Base-by-base conservation (phyloP, 177 flowering plant genomes). In the Vitis hybrid region DNA sequence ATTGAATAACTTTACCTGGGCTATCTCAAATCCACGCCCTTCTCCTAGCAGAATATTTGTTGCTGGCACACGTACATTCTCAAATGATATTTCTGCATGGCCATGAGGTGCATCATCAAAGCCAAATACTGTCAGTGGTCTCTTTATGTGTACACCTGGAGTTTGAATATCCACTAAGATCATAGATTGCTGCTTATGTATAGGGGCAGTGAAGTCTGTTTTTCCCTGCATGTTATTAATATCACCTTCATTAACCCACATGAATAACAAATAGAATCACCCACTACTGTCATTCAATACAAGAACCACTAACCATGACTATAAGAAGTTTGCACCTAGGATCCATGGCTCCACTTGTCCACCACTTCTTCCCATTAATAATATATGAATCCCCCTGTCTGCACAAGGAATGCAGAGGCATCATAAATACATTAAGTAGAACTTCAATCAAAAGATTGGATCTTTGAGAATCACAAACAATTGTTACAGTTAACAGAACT, bases 311-410 rank as follows among this genome's bases (percentile, higher is more conserved):
- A 63, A 95, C 99, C 99, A 95, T 95, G 71, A 95, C 91, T 65
- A 95, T 86, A 49, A 95, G 93, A 74, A 95, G 58, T 79, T 77
- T 89, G 88, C 99, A 95, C 78, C 98, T 87, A 68, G 99, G 98
- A 84, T 93, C 99, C 99, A 95, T 95, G 24, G 98, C 99, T 65
- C 99, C 99, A 83, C 99, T 95, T 12, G 99, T 93, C 99, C 99
- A 95, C 99, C 99, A 93, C 78, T 95, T 95, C 55, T 55, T 86
- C 41, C 98, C 99, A 70, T 93, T 93, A 75, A 95, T 88, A 62
- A 93, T 71, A 73, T 90, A 95, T 11, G 84, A 83, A 70, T 92
- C 95, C 61, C 97, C 98, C 66, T 91, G 78, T 75, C 99, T 95
- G 82, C 41, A 66, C 21, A 72, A 58, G 63, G 6, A 65, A 14